Evolutionary conservation across 495 filamentous ascomycete genomes (phyloP), one percentile per base, ranked within the genome.

Genomic region (Xylaria intraflava): DNA sequence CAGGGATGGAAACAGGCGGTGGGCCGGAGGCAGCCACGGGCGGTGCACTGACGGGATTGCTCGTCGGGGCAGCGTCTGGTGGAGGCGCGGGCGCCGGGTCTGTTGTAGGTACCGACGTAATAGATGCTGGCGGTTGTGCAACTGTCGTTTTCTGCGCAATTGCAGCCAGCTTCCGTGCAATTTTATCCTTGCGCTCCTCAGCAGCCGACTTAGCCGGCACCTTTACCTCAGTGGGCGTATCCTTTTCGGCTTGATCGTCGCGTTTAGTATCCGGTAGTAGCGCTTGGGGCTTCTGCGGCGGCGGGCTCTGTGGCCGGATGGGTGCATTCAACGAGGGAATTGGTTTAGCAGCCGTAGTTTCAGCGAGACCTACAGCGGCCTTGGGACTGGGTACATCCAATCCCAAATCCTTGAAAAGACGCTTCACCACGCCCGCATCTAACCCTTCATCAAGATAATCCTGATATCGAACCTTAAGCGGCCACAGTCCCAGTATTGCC

Each of bases 161-260:
- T 36, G 74, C 84, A 35, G 88, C 86, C 44, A 88, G 74, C 62
- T 89, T 81, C 39, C 82, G 78, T 16, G 87, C 86, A 60, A 88
- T 88, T 36, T 87, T 78, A 55, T 89, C 86, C 57, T 89, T 89
- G 26, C 87, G 78, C 58, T 88, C 85, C 60, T 89, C 72, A 1
- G 64, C 64, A 9, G 64, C 64, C 7, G 80, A 76, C 57, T 81
- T 83, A 3, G 53, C 55, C 6, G 64, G 58, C 14, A 57, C 46
- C 46, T 63, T 70, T 10, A 49, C 38, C 41, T 46, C 57, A 14
- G n/a, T 51, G 16, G 8, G 51, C 19, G 54, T 44, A 4, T 55
- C 20, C 42, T 54, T 43, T 26, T 17, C 33, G 49, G 42, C 47
- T 45, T 41, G 38, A 48, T 36, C 33, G 20, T 44, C 11, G 12